A percentile compares a stretch with the other conserved stretches of the same genome.
These are phyloP conservation scores for Senecio squalidus DNA, from an alignment of 140 eudicot genomes.

Conservation along the genomic window DNA sequence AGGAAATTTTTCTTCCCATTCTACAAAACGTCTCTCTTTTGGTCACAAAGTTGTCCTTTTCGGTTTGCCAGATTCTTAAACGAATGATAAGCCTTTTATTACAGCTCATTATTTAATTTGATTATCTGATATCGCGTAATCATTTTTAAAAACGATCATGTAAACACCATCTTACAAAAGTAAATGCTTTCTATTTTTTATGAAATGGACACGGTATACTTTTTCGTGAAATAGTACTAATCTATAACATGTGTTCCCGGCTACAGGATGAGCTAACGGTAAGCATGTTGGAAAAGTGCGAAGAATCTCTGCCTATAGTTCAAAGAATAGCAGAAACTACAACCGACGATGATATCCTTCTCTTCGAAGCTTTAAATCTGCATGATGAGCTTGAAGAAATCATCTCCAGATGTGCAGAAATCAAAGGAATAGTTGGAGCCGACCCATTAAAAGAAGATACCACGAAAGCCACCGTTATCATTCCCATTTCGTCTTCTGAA, in stretches of 20 bases:
- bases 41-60: neutral
- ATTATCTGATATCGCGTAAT: no score
- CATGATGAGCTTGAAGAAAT: slow-evolving; percentile 73
- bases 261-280: slow-evolving; percentile 76
- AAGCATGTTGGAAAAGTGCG: slow-evolving; percentile 81
- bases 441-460: slow-evolving; percentile 2
- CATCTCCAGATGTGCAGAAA: slow-evolving; percentile 55
- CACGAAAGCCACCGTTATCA: neutral
- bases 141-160: neutral
- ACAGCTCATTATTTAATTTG: neutral
- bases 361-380: slow-evolving; percentile 80
- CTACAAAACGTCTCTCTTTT: neutral
- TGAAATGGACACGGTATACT: no score
- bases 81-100: no score
- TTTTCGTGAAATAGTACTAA: neutral
- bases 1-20: neutral
- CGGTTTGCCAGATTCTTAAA: no score
- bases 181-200: no score
- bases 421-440: slow-evolving; percentile 33
- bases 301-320: slow-evolving; percentile 58
- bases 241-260: neutral
- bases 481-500: neutral
- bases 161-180: no score
- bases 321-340: slow-evolving; percentile 76
- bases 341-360: slow-evolving; percentile 62